Conservation (phyloP, 495 filamentous ascomycete genomes). For the Chlorociboria aeruginascens region DNA sequence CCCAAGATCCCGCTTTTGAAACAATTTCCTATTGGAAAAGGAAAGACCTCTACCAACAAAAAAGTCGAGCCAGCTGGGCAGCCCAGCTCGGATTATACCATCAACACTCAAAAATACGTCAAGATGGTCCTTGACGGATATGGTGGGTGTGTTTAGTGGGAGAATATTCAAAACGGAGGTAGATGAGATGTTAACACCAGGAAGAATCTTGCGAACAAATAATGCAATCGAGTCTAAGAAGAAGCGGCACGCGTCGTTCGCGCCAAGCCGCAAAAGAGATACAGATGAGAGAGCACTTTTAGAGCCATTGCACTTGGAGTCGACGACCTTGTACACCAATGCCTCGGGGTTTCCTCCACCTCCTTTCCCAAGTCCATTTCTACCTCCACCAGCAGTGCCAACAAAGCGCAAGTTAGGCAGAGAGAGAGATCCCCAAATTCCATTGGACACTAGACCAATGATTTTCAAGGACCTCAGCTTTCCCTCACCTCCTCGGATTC, state of each 20-base stretch:
- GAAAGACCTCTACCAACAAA: conserved; percentile 27
- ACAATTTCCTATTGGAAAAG: conserved; percentile 23
- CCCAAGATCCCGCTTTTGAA: conserved; percentile 6
- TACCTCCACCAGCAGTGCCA: conserved; percentile 3
- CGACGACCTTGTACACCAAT: not conserved
- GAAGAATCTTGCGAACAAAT: conserved; percentile 1
- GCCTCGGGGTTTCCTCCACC: not conserved
- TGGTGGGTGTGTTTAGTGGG: conserved; percentile 31
- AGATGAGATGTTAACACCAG: conserved; percentile 39
- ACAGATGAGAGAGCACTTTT: conserved; percentile 6
- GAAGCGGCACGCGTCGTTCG: not conserved
- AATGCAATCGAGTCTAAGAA: not conserved
- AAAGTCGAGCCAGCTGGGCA: conserved; percentile 1
- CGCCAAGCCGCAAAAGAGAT: conserved; percentile 1
- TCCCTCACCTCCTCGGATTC: conserved; percentile 20
- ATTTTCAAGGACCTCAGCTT: conserved; percentile 16
- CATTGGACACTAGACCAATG: not conserved
- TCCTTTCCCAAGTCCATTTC: conserved; percentile 3
- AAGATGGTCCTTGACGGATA: conserved; percentile 36
- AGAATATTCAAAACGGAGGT: conserved; percentile 34
- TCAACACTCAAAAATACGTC: conserved; percentile 22
- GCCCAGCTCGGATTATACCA: conserved; percentile 4
- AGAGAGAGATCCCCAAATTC: not conserved
- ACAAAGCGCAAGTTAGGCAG: not conserved
- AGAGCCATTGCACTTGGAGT: conserved; percentile 16